Conservation (phyloP, 1,284 basidiomycete species). For the Afroboletus lepidellus region DNA sequence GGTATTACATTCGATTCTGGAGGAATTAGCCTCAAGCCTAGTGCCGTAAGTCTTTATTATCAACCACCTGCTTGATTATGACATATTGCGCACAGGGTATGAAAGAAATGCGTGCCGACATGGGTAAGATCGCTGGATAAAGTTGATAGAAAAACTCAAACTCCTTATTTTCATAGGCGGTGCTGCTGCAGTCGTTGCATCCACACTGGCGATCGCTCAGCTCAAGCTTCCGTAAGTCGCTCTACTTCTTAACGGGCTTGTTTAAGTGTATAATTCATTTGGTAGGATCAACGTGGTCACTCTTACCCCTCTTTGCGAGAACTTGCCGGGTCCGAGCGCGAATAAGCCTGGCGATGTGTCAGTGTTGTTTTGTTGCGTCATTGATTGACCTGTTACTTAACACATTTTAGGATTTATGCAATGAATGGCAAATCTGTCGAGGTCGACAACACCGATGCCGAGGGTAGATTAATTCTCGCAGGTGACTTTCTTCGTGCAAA, state of each 20-base stretch:
- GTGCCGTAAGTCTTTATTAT: conserved; percentile 50
- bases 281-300: conserved; percentile 72
- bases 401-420: conserved; percentile 64
- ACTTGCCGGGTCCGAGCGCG: conserved; percentile 82
- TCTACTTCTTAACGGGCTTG: background rate
- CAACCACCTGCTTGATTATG: background rate
- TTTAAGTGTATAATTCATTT: background rate
- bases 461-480: conserved; percentile 78
- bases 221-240: conserved; percentile 67
- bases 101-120: conserved; percentile 82
- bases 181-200: conserved; percentile 75
- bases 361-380: conserved; percentile 21
- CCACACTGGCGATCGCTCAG: conserved; percentile 78
- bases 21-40: conserved; percentile 85
- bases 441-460: conserved; percentile 88
- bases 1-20: conserved; percentile 89
- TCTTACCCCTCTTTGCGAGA: conserved; percentile 80
- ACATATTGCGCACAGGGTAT: conserved; percentile 47
- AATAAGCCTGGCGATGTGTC: conserved; percentile 87
- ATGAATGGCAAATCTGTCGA: conserved; percentile 90
- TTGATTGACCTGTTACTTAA: background rate
- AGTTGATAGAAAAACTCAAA: background rate
- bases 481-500: conserved; percentile 36
- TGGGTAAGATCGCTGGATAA: conserved; percentile 51
- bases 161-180: conserved; percentile 52